Conservation (phyloP, 2,329 filamentous ascomycete genomes). For the Trichoderma aggressivum region DNA sequence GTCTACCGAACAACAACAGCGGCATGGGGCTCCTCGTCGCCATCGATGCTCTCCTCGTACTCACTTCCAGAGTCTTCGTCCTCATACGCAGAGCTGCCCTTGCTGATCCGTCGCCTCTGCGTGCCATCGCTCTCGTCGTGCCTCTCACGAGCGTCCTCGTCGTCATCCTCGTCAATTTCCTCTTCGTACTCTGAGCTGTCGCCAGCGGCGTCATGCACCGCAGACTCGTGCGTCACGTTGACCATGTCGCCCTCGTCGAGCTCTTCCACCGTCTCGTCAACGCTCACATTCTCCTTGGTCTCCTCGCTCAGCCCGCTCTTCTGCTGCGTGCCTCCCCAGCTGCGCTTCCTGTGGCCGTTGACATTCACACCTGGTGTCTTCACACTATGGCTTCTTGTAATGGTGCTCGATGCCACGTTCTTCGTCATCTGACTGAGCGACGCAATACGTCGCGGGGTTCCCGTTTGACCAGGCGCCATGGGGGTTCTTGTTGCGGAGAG, state of each 20-base stretch:
- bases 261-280: slow-evolving; percentile 64
- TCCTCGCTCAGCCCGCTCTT: slow-evolving; percentile 51
- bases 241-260: slow-evolving; percentile 29
- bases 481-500: slow-evolving; percentile 51
- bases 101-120: slow-evolving; percentile 46
- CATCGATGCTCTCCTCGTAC: slow-evolving; percentile 15
- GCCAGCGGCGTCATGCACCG: slow-evolving; percentile 18
- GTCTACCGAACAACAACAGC: slow-evolving; percentile 1
- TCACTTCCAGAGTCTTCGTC: slow-evolving; percentile 43
- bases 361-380: slow-evolving; percentile 51
- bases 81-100: slow-evolving; percentile 45
- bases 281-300: slow-evolving; percentile 60
- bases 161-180: slow-evolving; percentile 20
- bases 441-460: slow-evolving; percentile 74
- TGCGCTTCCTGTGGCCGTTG: slow-evolving; percentile 60
- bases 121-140: slow-evolving; percentile 48
- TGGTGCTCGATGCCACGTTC: slow-evolving; percentile 61
- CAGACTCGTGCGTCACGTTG: slow-evolving; percentile 15
- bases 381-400: slow-evolving; percentile 77
- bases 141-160: slow-evolving; percentile 16
- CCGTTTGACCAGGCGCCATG: slow-evolving; percentile 44
- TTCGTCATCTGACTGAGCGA: slow-evolving; percentile 87
- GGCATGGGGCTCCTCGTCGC: slow-evolving; percentile 10
- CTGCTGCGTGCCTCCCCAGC: slow-evolving; percentile 57
- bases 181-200: slow-evolving; percentile 23